Conservation (phyloP, 2,329 filamentous ascomycete genomes). For the Seiridium cupressi region DNA sequence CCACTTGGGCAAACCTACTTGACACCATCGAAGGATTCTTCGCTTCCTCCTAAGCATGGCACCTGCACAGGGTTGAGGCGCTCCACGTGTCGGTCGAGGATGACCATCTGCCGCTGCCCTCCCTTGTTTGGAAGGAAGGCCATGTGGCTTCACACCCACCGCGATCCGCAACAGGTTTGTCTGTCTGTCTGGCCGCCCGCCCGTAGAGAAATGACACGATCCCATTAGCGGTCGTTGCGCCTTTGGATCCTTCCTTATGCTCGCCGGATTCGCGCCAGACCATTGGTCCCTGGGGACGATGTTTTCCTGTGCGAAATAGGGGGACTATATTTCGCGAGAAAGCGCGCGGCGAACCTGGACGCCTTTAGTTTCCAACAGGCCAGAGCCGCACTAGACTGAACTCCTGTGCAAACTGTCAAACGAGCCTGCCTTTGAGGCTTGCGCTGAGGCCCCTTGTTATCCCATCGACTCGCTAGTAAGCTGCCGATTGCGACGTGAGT, state of each 20-base stretch:
- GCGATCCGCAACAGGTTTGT: background rate
- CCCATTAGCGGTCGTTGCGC: constrained; percentile 6
- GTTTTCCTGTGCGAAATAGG: background rate
- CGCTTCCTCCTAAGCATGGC: background rate
- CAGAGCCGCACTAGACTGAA: background rate
- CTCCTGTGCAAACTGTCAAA: background rate
- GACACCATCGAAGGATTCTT: background rate
- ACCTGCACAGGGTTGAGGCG: background rate
- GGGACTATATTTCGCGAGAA: background rate
- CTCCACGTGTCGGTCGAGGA: constrained; percentile 2
- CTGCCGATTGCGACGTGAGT: background rate
- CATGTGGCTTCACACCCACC: background rate
- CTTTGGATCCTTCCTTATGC: constrained; percentile 3
- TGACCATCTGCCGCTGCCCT: constrained; percentile 2
- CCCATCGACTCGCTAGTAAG: background rate
- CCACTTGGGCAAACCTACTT: background rate
- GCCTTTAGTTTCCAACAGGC: background rate
- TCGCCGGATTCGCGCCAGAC: background rate
- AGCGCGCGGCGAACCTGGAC: background rate
- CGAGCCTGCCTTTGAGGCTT: background rate
- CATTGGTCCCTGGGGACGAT: background rate
- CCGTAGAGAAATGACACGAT: background rate
- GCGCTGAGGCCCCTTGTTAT: background rate
- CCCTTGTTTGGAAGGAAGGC: background rate
- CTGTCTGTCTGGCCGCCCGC: background rate